Evolutionary conservation across 2,329 filamentous ascomycete species (phyloP), one percentile per base, ranked within the genome.

Genomic region (Diplodia intermedia): DNA sequence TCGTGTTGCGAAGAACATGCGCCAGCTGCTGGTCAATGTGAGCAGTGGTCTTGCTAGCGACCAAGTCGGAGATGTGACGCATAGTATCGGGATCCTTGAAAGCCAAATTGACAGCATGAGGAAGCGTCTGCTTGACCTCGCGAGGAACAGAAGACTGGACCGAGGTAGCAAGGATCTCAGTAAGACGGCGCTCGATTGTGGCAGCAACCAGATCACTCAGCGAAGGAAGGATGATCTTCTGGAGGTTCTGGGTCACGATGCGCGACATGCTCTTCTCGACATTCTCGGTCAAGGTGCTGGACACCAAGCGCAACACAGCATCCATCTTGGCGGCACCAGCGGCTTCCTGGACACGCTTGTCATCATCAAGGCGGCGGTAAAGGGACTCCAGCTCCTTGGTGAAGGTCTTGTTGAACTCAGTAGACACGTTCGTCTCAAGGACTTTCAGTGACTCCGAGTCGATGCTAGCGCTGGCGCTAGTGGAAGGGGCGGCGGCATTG

Each of bases 161-260:
- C 65, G 90, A 86, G 60, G 88, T 85, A 71, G 87, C 86, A 67
- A 97, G 81, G 69, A 88, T 88, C 71, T 87, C 85, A 67, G 88
- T 86, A 29, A 98, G 83, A 75, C 92, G 89, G 70, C 91, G 89
- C 66, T 90, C 86, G 33, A 97, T 84, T 4, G 90, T 86, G 70
- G 88, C 86, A 54, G 87, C 85, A 15, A 91, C 88, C 52, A 89
- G 84, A 63, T 89, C 86, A 50, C 89, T 86, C 68, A 98, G 82
- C 38, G 89, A 84, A 12, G 95, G 94, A 65, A 97, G 83, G 54
- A 97, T 88, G 15, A 89, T 85, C 67, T 89, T 85, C 70, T 92
- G 87, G 71, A 97, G 92, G 77, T 91, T 91, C 57, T 89, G 86
- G 56, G 88, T 87, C 62, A 97, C 89, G 72, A 97, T 91, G 69